Evolutionary conservation across 495 filamentous ascomycete species (phyloP).

Genomic region (Schizothecium vesticola): DNA sequence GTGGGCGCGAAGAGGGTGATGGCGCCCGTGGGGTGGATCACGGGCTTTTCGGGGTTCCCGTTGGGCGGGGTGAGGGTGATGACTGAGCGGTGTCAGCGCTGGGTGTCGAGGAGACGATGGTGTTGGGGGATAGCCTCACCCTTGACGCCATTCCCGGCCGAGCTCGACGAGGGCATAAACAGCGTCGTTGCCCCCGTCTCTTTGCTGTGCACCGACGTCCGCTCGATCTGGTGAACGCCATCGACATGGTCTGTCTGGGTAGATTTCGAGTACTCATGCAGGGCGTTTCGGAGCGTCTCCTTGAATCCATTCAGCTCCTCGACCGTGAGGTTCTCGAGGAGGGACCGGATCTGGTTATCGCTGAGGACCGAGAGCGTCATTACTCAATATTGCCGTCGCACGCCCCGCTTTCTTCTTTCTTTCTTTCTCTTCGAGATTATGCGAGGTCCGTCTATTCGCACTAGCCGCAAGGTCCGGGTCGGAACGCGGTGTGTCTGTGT

Average conservation of each 20-base stretch:
- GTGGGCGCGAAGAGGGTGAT: constrained; percentile 62
- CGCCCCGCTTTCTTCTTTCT: neutral
- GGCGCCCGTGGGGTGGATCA: constrained; percentile 67
- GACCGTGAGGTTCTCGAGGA: constrained; percentile 66
- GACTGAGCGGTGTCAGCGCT: constrained; percentile 21
- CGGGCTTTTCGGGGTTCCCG: constrained; percentile 14
- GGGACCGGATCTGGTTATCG: constrained; percentile 58
- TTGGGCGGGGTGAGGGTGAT: constrained; percentile 31
- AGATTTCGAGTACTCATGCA: constrained; percentile 68
- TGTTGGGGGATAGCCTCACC: constrained; percentile 25
- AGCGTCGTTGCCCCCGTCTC: constrained; percentile 74
- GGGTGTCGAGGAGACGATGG: neutral
- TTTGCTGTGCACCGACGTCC: constrained; percentile 59
- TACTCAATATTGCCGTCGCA: neutral
- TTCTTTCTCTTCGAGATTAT: neutral
- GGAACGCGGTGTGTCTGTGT: neutral
- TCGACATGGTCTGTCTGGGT: constrained; percentile 53
- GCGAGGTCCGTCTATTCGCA: neutral
- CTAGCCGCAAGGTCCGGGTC: neutral
- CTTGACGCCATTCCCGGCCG: constrained; percentile 45
- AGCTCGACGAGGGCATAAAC: constrained; percentile 78
- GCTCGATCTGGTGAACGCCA: constrained; percentile 63
- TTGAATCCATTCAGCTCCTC: constrained; percentile 66
- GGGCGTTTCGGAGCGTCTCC: constrained; percentile 59
- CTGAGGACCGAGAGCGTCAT: constrained; percentile 79